These are phyloP conservation scores for Citeromyces nyonsensis DNA, from an alignment of 805 yeast species.

Conservation along the genomic window DNA sequence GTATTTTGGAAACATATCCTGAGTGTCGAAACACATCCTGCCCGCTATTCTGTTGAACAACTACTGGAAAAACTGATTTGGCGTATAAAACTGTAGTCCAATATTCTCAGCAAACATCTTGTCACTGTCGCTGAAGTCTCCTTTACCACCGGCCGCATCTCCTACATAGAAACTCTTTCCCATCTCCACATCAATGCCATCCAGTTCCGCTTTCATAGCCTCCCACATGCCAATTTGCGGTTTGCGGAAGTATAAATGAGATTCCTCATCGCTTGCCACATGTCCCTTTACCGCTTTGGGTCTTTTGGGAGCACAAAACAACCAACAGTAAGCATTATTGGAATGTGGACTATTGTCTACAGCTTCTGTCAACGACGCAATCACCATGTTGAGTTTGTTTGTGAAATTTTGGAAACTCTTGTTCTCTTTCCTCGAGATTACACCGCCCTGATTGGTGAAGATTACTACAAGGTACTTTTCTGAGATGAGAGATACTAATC, in stretches of 20 bases:
- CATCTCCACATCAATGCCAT: conserved; percentile 18
- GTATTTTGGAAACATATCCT: no score
- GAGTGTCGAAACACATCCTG: no score
- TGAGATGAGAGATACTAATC: conserved; percentile 9
- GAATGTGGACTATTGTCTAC: conserved; percentile 6
- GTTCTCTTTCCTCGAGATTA: conserved; percentile 21
- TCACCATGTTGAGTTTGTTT: conserved; percentile 21
- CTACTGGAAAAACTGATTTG: conserved; percentile 31
- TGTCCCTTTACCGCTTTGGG: conserved; percentile 12
- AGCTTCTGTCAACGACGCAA: conserved; percentile 12
- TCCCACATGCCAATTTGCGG: conserved; percentile 72
- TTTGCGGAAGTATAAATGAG: conserved; percentile 38
- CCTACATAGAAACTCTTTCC: conserved; percentile 61
- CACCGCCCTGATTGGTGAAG: conserved; percentile 79
- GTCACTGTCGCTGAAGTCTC: conserved; percentile 77
- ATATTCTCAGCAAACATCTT: conserved; percentile 44
- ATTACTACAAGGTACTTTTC: conserved; percentile 31
- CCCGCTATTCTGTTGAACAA: no score
- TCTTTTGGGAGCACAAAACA: conserved; percentile 52
- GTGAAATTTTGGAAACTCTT: conserved; percentile 22
- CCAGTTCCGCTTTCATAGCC: conserved; percentile 17
- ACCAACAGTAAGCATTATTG: conserved; percentile 15
- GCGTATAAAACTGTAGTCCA: conserved; percentile 41
- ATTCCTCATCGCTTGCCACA: conserved; percentile 12
- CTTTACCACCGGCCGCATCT: conserved; percentile 83